phyloP scores from a whole-genome alignment of 768 basidiomycete species.

The Agaricus subrufescens region DNA sequence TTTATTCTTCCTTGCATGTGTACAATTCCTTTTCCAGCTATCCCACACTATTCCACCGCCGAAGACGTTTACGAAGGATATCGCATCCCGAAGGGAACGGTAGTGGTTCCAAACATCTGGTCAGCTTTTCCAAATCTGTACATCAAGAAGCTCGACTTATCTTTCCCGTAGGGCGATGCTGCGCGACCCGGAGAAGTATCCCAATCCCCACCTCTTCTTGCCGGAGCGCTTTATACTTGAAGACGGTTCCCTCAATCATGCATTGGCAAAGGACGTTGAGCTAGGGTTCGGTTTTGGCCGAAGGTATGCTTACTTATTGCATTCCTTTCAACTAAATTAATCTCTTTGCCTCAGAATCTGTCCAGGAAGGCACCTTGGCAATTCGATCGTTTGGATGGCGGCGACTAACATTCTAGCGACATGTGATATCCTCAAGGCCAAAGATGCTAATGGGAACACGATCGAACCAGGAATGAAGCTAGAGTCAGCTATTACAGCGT shows the following conservation, averaged over 20 bases:
- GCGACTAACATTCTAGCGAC: conserved; percentile 35
- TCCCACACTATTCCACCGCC: conserved; percentile 21
- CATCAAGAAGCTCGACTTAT: not conserved
- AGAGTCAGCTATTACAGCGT: conserved; percentile 10
- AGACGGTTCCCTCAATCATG: conserved; percentile 26
- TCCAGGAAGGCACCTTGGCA: conserved; percentile 48
- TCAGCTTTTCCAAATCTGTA: conserved; percentile 1
- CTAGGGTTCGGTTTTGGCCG: conserved; percentile 57
- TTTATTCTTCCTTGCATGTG: not conserved
- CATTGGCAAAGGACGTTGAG: conserved; percentile 24
- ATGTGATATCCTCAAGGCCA: conserved; percentile 36
- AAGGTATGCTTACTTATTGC: conserved; percentile 24
- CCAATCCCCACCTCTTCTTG: conserved; percentile 39
- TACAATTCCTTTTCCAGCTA: conserved; percentile 10
- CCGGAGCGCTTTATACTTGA: conserved; percentile 43
- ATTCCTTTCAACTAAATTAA: not conserved
- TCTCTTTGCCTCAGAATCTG: conserved; percentile 30
- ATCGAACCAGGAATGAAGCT: conserved; percentile 28
- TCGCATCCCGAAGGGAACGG: conserved; percentile 33
- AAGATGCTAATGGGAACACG: conserved; percentile 35
- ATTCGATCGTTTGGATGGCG: conserved; percentile 41
- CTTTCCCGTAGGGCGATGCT: conserved; percentile 31
- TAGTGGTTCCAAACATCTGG: conserved; percentile 26
- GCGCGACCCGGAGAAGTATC: conserved; percentile 32
- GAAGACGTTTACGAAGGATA: conserved; percentile 39